Conservation (phyloP, 202 grass and related monocot species). For the Zoysia matrella region DNA sequence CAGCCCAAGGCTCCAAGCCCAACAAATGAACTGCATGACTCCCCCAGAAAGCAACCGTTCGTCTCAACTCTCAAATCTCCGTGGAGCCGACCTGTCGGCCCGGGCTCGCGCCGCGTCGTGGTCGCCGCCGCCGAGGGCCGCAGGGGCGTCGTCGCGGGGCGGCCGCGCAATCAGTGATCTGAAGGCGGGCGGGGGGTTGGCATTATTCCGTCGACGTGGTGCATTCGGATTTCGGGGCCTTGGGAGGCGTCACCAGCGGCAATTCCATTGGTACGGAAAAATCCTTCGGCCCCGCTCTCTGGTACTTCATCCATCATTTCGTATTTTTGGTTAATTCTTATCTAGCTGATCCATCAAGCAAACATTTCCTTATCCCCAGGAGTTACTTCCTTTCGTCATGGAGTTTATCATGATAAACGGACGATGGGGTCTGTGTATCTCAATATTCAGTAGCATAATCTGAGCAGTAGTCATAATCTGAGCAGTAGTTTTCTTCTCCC, state of each 20-base stretch:
- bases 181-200: background rate
- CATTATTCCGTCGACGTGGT: background rate
- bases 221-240: background rate
- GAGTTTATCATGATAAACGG: background rate
- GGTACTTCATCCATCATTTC: background rate
- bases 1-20: background rate
- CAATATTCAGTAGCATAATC: constrained; percentile 15
- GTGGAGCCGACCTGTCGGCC: background rate
- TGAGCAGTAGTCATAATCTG: background rate
- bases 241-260: background rate
- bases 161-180: background rate
- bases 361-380: background rate
- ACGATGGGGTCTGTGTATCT: background rate
- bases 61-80: background rate
- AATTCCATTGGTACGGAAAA: constrained; percentile 7
- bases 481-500: background rate
- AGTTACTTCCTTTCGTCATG: background rate
- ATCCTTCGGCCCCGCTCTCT: background rate
- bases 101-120: too few species aligned
- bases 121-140: background rate
- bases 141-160: background rate
- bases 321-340: background rate
- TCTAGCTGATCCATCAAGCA: background rate
- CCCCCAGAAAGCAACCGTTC: background rate
- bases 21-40: background rate